These are phyloP conservation scores for Aspergillus sclerotiicarbonarius DNA, from an alignment of 495 filamentous ascomycete species.

Conservation along the genomic window DNA sequence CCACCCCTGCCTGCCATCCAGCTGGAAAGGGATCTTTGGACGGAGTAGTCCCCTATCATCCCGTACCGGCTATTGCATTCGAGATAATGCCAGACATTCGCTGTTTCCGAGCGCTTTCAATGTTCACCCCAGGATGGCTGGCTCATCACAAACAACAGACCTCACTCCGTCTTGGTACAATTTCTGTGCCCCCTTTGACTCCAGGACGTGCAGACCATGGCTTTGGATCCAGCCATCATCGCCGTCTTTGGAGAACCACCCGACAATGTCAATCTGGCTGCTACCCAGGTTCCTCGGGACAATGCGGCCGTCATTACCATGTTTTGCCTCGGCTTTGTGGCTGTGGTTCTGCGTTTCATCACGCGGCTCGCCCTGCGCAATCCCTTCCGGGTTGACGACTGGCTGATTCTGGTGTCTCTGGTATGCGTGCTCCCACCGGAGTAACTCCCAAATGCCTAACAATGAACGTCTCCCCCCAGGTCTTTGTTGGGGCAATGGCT, in stretches of 20 bases:
- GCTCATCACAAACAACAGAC: too few species aligned
- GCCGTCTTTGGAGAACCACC: conserved; percentile 29
- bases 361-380: conserved; percentile 26
- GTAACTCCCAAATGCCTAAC: background rate
- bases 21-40: too few species aligned
- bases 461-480: background rate
- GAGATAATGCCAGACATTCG: too few species aligned
- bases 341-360: conserved; percentile 31
- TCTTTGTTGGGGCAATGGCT: conserved; percentile 18
- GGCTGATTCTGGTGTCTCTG: conserved; percentile 30
- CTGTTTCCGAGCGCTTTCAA: too few species aligned
- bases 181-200: conserved; percentile 3
- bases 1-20: too few species aligned
- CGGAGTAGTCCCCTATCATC: too few species aligned
- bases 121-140: too few species aligned
- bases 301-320: conserved; percentile 28
- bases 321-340: conserved; percentile 29
- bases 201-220: conserved; percentile 7
- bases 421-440: conserved; percentile 14
- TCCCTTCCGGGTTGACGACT: conserved; percentile 35
- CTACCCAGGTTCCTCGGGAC: conserved; percentile 9
- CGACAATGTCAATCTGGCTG: conserved; percentile 21
- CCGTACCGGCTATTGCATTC: too few species aligned
- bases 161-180: too few species aligned
- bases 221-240: conserved; percentile 18